Base-by-base conservation (phyloP, 2,329 filamentous ascomycete species). In the Aspergillus intermedius region DNA sequence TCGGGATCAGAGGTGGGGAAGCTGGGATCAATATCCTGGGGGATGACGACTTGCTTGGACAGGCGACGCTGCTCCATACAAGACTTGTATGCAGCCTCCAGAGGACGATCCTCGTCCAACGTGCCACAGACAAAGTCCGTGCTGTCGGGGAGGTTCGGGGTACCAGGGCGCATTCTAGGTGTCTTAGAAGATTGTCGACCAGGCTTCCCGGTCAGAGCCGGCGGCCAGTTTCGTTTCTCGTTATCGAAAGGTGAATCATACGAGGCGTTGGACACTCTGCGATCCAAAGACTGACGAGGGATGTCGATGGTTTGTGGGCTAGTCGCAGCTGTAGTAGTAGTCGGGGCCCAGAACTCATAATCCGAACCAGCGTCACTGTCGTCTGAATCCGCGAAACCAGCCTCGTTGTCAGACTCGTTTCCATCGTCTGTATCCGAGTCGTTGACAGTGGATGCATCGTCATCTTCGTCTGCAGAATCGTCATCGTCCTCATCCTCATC, bases 101-200 rank as follows among this genome's bases (percentile, higher is more conserved):
- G 73, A 2, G 90, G 89, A 41, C 89, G 84, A 62, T 98, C 93
- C 69, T 98, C 93, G 57, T 98, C 93, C 17, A 98, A 77, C 1
- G 93, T 98, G 50, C 93, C 93, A 62, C 93, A 97, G n/a, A 98
- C 93, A 57, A 98, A 98, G 67, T 98, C 93, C 12, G 93, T 97
- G 69, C 91, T 96, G 67, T 98, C 93, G 1, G 93, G 93, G 9
- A 98, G 77, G 63, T 95, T 89, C 2, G 88, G 88, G 1, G 86
- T 87, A 21, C 79, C 78, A 35, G 82, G 78, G 19, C 84, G 84
- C 57, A 84, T 82, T 53, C 78, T 81, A 42, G 77, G 58, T 17
- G 70, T 62, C 37, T 73, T 74, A 40, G 66, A 74, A 12, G 74
- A 46, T 58, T 60, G 62, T 48, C 56, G 61, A 63, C 43, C 64